A percentile compares a stretch with the other conserved stretches of the same genome.
Conservation (phyloP, 345 rosid species). For the Lagerstroemia speciosa region DNA sequence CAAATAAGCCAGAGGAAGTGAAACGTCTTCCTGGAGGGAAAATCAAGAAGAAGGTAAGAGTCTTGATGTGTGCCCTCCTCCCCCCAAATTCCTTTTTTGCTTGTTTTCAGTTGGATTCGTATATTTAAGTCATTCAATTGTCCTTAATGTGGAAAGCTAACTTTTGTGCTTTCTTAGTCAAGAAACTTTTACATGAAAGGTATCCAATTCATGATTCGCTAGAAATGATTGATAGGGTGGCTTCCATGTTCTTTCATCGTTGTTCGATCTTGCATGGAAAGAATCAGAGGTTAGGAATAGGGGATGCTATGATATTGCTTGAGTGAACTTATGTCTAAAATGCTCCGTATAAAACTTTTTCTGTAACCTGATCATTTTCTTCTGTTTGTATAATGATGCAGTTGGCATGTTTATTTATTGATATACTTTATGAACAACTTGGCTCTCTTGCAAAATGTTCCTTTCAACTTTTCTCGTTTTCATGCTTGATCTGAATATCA, state of each 20-base stretch:
- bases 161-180: neutral
- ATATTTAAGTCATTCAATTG: neutral
- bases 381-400: neutral
- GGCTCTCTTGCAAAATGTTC: neutral
- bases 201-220: neutral
- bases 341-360: neutral
- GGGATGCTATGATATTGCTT: neutral
- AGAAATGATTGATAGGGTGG: neutral
- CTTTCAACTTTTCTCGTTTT: neutral
- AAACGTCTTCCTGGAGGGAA: slow-evolving; percentile 95
- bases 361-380: neutral
- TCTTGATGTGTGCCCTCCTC: slow-evolving; percentile 9
- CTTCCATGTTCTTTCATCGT: neutral
- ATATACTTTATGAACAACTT: neutral
- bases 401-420: neutral
- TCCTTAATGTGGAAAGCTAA: neutral
- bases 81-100: neutral
- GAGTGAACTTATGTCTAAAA: neutral
- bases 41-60: slow-evolving; percentile 73
- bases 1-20: slow-evolving; percentile 63
- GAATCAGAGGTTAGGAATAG: neutral
- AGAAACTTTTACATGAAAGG: neutral
- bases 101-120: neutral
- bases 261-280: neutral
- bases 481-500: neutral